Percentiles rank a stretch among this genome's conserved stretches.
Conservation (phyloP, 2,329 filamentous ascomycete species). For the Colletotrichum endophyticum region DNA sequence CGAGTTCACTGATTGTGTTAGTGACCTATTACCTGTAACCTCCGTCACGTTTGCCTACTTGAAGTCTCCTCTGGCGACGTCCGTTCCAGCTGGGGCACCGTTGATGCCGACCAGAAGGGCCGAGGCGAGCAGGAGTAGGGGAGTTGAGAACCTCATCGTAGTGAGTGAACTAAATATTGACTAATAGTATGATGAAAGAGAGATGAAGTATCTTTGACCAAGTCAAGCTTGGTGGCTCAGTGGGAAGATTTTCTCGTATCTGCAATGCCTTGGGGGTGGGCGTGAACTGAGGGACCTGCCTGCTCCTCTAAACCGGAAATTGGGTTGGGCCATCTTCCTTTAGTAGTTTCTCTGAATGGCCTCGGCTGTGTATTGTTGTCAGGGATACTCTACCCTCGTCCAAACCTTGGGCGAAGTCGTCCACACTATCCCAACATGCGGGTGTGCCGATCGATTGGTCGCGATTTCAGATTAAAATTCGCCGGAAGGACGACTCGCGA, state of each 20-base stretch:
- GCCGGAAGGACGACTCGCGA: constrained; percentile 4
- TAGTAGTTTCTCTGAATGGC: neutral
- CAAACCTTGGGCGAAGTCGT: constrained; percentile 5
- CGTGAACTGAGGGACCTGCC: constrained; percentile 13
- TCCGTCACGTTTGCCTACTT: neutral
- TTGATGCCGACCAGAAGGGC: constrained; percentile 16
- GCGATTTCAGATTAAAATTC: constrained; percentile 8
- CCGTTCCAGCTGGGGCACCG: constrained; percentile 7
- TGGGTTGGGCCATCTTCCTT: neutral
- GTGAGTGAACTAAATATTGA: neutral
- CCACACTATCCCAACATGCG: neutral
- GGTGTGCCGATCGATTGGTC: neutral
- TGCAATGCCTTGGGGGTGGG: constrained; percentile 1
- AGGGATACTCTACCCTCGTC: neutral
- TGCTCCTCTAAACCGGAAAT: rapidly evolving
- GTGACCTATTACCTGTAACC: neutral
- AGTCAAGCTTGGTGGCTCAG: neutral
- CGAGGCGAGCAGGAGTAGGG: constrained; percentile 9
- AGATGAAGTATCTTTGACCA: neutral
- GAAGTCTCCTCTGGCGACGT: neutral
- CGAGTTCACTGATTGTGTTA: neutral
- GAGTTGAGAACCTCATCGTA: constrained; percentile 8
- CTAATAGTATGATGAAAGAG: neutral
- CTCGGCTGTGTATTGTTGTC: neutral
- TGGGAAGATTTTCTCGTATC: neutral